A percentile compares a stretch with the other conserved stretches of the same genome.
phyloP scores from a whole-genome alignment of 192 early-diverging fungal species.

The Podila clonocystis region DNA sequence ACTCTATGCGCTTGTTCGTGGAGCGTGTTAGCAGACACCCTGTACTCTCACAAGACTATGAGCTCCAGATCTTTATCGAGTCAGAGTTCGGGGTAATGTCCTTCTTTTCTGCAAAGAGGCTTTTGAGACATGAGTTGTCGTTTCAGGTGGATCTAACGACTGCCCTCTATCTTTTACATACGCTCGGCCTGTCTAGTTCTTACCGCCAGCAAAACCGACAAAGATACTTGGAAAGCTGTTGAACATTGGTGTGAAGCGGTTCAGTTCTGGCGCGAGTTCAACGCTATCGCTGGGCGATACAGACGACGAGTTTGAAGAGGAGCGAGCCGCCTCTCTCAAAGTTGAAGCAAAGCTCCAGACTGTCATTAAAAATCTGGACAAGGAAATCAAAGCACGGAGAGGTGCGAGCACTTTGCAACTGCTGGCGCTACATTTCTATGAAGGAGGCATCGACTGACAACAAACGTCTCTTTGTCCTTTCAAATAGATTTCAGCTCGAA shows the following conservation, averaged over 20 bases:
- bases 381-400: slow-evolving; percentile 44
- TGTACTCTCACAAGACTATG: slow-evolving; percentile 51
- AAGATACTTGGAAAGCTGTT: slow-evolving; percentile 40
- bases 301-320: slow-evolving; percentile 50
- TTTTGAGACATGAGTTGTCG: neutral
- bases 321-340: slow-evolving; percentile 7
- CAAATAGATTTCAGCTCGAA: slow-evolving; percentile 38
- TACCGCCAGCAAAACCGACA: slow-evolving; percentile 49
- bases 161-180: neutral
- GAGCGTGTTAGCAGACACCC: slow-evolving; percentile 51
- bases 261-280: slow-evolving; percentile 20
- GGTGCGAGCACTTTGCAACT: neutral
- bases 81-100: slow-evolving; percentile 52
- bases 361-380: slow-evolving; percentile 38
- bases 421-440: neutral
- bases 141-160: too few species aligned
- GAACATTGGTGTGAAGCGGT: slow-evolving; percentile 39
- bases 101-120: neutral
- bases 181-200: slow-evolving; percentile 9
- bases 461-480: too few species aligned
- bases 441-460: neutral
- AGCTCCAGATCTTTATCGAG: slow-evolving; percentile 57
- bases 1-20: slow-evolving; percentile 49
- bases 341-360: slow-evolving; percentile 34
- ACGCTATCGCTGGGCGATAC: slow-evolving; percentile 25